Evolutionary conservation across 495 filamentous ascomycete species (phyloP).

Genomic region (Podospora fimiseda): DNA sequence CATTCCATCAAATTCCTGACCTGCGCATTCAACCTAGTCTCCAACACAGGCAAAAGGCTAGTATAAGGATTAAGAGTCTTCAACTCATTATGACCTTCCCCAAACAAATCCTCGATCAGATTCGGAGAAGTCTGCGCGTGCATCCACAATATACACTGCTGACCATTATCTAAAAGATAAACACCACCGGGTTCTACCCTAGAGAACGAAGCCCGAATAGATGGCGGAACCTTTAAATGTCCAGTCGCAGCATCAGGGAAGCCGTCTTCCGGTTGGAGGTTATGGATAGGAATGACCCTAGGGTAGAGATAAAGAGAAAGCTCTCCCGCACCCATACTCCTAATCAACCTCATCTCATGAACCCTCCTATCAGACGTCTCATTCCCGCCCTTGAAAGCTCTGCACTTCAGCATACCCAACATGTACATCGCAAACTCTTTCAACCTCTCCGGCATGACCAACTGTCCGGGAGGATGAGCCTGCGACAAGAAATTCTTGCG

Average conservation of each 20-base stretch:
- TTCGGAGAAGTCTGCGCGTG: conserved; percentile 72
- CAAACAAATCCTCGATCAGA: conserved; percentile 85
- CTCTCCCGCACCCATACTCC: conserved; percentile 77
- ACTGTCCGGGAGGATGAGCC: conserved; percentile 83
- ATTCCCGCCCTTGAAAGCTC: conserved; percentile 88
- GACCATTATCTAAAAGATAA: conserved; percentile 97
- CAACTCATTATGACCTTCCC: conserved; percentile 64
- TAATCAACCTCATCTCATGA: conserved; percentile 85
- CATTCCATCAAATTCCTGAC: conserved; percentile 91
- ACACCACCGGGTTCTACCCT: conserved; percentile 89
- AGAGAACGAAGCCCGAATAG: conserved; percentile 78
- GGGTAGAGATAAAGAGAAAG: conserved; percentile 92
- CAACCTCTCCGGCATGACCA: conserved; percentile 90
- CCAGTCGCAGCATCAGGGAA: conserved; percentile 80
- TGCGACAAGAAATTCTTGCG: conserved; percentile 76
- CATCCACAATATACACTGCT: conserved; percentile 84
- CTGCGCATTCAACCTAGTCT: conserved; percentile 93
- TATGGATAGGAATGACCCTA: conserved; percentile 86
- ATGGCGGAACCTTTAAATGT: conserved; percentile 72
- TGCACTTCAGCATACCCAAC: conserved; percentile 82
- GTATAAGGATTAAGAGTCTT: conserved; percentile 70
- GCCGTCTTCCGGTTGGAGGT: conserved; percentile 76
- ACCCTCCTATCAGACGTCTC: conserved; percentile 89
- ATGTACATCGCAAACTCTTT: conserved; percentile 98
- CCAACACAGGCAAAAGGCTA: conserved; percentile 67